Evolutionary conservation across 1,139 yeast genomes (phyloP).

Genomic region (Arxiozyma slooffiae): DNA sequence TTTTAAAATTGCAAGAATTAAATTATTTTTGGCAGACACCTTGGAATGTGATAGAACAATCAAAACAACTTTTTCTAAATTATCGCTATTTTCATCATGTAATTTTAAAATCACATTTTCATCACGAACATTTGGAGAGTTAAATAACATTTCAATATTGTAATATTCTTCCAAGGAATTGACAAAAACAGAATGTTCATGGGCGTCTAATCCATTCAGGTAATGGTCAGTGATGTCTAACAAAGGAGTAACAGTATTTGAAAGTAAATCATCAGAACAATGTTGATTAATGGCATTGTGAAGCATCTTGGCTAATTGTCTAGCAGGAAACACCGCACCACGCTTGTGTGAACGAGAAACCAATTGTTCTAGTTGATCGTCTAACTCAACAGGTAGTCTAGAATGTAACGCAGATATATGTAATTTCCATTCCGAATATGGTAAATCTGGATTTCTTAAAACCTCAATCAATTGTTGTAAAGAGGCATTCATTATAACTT

Average conservation of each 20-base stretch:
- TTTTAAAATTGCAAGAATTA: constrained; percentile 74
- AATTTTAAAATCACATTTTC: constrained; percentile 78
- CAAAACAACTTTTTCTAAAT: constrained; percentile 60
- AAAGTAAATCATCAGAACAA: constrained; percentile 43
- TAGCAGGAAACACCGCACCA: constrained; percentile 85
- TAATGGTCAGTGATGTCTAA: constrained; percentile 61
- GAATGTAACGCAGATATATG: constrained; percentile 87
- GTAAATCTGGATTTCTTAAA: constrained; percentile 70
- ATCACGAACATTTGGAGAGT: constrained; percentile 64
- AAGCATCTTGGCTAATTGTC: constrained; percentile 53
- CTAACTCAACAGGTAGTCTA: constrained; percentile 71
- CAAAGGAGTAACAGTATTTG: constrained; percentile 61
- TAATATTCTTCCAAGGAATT: constrained; percentile 60
- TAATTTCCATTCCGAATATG: constrained; percentile 85
- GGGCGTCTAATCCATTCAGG: constrained; percentile 66
- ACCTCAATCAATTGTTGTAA: constrained; percentile 62
- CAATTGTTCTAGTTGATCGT: constrained; percentile 52
- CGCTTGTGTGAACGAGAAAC: constrained; percentile 62
- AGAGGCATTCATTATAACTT: constrained; percentile 80
- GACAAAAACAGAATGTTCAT: constrained; percentile 71
- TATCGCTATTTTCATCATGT: constrained; percentile 78
- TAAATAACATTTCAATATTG: constrained; percentile 66
- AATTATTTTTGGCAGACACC: constrained; percentile 85
- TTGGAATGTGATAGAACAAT: constrained; percentile 82
- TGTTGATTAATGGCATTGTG: constrained; percentile 37